phyloP scores from a whole-genome alignment of 192 early-diverging fungal species.

The Cetraspora pellucida region DNA sequence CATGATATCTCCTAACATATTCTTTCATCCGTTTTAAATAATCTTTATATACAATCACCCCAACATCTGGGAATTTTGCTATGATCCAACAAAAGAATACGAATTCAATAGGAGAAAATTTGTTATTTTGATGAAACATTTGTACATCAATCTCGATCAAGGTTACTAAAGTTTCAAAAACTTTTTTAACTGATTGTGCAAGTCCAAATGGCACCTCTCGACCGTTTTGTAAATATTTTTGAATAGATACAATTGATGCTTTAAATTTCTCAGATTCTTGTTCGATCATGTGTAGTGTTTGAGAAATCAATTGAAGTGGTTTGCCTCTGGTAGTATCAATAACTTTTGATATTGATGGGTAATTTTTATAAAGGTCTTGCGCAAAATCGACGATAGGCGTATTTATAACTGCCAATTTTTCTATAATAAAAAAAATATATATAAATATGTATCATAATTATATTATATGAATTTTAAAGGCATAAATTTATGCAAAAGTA shows the following conservation, averaged over 20 bases:
- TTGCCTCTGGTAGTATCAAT: slow-evolving; percentile 10
- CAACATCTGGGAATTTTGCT: neutral
- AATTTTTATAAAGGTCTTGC: neutral
- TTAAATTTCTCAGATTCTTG: neutral
- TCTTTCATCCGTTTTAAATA: slow-evolving; percentile 16
- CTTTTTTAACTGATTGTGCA: neutral
- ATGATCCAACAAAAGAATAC: slow-evolving; percentile 31
- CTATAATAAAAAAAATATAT: slow-evolving; percentile 1
- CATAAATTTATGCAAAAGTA: no score
- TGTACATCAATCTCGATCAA: slow-evolving; percentile 16
- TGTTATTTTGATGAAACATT: neutral
- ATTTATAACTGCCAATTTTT: slow-evolving; percentile 31
- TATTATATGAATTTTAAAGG: neutral
- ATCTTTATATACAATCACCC: neutral
- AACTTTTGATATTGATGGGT: slow-evolving; percentile 1
- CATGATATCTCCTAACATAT: slow-evolving; percentile 12
- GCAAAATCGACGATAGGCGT: slow-evolving; percentile 28
- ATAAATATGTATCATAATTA: neutral
- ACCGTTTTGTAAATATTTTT: slow-evolving; percentile 17
- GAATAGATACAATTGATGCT: neutral
- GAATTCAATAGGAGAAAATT: slow-evolving; percentile 30
- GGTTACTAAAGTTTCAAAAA: slow-evolving; percentile 3
- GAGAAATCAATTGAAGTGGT: slow-evolving; percentile 29
- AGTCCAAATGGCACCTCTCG: slow-evolving; percentile 10
- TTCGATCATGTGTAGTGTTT: slow-evolving; percentile 27